A percentile compares a stretch with the other conserved stretches of the same genome.
Evolutionary conservation across 306 rosid species (phyloP).

Genomic region (Canavalia gladiata): DNA sequence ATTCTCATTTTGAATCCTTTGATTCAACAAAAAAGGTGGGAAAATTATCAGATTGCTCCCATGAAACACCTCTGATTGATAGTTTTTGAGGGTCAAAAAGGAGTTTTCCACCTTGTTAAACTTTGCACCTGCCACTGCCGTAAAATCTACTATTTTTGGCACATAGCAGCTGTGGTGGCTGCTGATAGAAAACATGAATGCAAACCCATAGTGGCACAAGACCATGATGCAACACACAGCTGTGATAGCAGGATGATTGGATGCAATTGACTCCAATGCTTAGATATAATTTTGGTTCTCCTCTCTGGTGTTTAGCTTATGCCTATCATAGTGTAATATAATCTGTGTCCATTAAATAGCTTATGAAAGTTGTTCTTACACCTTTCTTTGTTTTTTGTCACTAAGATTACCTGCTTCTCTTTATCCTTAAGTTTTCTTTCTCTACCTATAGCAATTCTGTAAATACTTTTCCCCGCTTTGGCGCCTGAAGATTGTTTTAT

Average conservation of each 20-base stretch:
- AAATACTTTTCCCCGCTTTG: not conserved
- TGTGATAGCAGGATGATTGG: not conserved
- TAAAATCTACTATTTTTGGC: not conserved
- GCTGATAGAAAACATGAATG: not conserved
- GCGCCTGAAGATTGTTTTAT: not conserved
- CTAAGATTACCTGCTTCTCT: not conserved
- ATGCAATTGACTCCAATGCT: not conserved
- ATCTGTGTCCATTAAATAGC: not conserved
- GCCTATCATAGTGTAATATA: not conserved
- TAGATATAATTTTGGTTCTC: not conserved
- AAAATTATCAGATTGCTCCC: not conserved
- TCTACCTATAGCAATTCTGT: constrained; percentile 2
- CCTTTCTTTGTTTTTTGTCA: not conserved
- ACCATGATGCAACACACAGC: not conserved
- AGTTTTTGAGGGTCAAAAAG: not conserved
- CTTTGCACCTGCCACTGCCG: not conserved
- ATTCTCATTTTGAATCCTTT: not conserved
- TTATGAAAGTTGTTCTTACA: not conserved
- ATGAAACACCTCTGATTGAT: not conserved
- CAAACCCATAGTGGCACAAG: not conserved
- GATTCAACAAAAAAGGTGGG: not conserved
- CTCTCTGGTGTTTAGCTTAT: not conserved
- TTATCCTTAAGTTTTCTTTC: constrained; percentile 14
- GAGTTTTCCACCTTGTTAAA: not conserved
- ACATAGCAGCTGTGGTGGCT: not conserved